A percentile compares a stretch with the other conserved stretches of the same genome.
These are phyloP conservation scores for Candida pseudoglaebosa DNA, from an alignment of 805 yeast genomes.

Conservation along the genomic window DNA sequence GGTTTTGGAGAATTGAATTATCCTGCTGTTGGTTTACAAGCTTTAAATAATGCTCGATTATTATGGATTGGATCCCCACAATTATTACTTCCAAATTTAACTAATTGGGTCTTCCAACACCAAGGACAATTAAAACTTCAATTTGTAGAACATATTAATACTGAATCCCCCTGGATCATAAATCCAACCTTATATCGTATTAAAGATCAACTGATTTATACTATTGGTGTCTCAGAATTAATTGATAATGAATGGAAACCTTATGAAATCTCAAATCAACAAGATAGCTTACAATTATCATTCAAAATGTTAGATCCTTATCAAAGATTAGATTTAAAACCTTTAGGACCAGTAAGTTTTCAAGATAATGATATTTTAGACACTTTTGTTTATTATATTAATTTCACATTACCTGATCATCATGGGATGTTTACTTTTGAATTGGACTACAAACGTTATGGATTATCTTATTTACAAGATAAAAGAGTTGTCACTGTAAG, in stretches of 20 bases:
- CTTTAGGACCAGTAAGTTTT: constrained; percentile 35
- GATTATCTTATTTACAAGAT: constrained; percentile 64
- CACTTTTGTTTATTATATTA: constrained; percentile 43
- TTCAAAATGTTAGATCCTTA: constrained; percentile 93
- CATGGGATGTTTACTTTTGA: constrained; percentile 93
- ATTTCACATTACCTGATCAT: constrained; percentile 84
- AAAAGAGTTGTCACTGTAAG: constrained; percentile 75
- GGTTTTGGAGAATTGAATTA: constrained; percentile 76
- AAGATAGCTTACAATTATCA: constrained; percentile 72
- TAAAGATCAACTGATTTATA: constrained; percentile 62
- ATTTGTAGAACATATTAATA: constrained; percentile 52
- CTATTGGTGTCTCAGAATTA: constrained; percentile 46
- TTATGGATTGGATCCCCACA: constrained; percentile 74
- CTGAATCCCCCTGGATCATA: constrained; percentile 39
- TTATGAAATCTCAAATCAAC: constrained; percentile 33
- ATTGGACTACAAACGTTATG: constrained; percentile 74
- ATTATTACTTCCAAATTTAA: constrained; percentile 37
- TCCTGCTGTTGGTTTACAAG: constrained; percentile 75
- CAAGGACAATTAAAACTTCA: constrained; percentile 57
- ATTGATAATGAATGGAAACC: constrained; percentile 64
- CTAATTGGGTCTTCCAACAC: constrained; percentile 71
- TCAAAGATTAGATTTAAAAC: constrained; percentile 66
- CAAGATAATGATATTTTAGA: constrained; percentile 40
- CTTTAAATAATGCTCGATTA: constrained; percentile 70
- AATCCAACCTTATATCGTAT: constrained; percentile 58